Base-by-base conservation (phyloP, 2,329 filamentous ascomycete genomes). In the Pseudocercospora crystallina region DNA sequence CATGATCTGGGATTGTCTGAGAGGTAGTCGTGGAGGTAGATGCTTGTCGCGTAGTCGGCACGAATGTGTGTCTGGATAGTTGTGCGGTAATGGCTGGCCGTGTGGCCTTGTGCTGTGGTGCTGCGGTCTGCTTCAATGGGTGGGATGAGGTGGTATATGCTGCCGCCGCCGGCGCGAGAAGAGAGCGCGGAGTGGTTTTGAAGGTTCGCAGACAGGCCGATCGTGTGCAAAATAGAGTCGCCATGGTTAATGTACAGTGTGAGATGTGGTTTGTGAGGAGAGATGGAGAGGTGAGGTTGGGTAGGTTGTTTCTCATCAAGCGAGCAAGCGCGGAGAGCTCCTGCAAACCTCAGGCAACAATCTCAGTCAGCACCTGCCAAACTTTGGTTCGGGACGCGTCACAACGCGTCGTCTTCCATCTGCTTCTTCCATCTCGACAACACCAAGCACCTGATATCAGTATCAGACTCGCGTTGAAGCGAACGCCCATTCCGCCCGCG, bases 1-100 rank as follows among this genome's bases (percentile, higher is more conserved):
- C 36, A 29, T 64, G 45, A 14, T 58, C 54, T 8, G 57, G 50
- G 1, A 49, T 31, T 29, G 38, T 31, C 15, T 43, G 31, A 26
- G 20, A 7, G 13, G 43, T 41, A 31, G 43, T 14, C 31, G 34
- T 29, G 12, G 44, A 36, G 35, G 47, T 54, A 3, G 51, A 50
- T 8, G 29, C 42, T 8, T 17, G 9, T 11, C 53, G 35, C 13
- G 29, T n/a, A n/a, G 29, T 33, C 31, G 43, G 42, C 20, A 30
- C 33, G 14, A 43, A 43, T 8, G 12, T 31, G 33, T 4, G 12
- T 12, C 32, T 29, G 10, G 43, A 29, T 14, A 45, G 12, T 14
- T 37, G 46, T 40, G 49, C 29, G 13, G 50, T 30, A 17, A 47
- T 47, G 20, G n/a, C 35, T 5, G 51, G 47, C 5, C 46, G 35